Evolutionary conservation across 2,329 filamentous ascomycete species (phyloP), one percentile per base, ranked within the genome.

Genomic region (Mycosphaerella sp.): DNA sequence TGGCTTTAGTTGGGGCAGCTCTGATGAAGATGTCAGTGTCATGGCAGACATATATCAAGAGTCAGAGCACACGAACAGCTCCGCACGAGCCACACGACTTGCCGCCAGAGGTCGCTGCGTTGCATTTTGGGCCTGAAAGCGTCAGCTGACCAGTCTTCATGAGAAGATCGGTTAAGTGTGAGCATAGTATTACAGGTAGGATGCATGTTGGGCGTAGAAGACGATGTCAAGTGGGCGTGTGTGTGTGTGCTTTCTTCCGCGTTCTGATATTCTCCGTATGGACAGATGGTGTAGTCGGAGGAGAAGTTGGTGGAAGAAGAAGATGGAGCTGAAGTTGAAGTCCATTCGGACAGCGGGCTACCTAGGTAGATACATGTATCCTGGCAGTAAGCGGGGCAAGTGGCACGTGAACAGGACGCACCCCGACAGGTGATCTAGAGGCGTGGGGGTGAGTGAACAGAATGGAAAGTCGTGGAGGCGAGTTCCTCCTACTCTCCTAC

Each of bases 21-120:
- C 65, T 67, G 44, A n/a, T 14, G 11, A 7, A 12, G 5, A 29
- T 26, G 42, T 44, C 42, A 44, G 42, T 26, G 29, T 7, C 8
- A 44, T 5, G 1, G 42, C 42, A 44, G 9, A 23, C 21, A 8
- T 21, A 21, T 21, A 6, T 4, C 42, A n/a, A n/a, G 10, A 2
- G 10, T 38, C 12, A 12, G 26, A 29, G 26, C 26, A 29, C 2
- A 62, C 65, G 50, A 56, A 68, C 65, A 17, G 66, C 62, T 48
- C 66, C 66, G 57, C 66, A 68, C 29, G 62, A 64, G 29, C 64
- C 56, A 54, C 67, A 70, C 9, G 65, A 65, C 64, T 70, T 70
- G 42, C 62, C 62, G 39, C 64, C 60, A 34, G 60, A 54, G 43
- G 65, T 57, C 32, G 59, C 52, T 21, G 66, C 60, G 50, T 60